Percentiles rank a stretch among this genome's conserved stretches.
Conservation (phyloP, 441 rosid species). For the Adansonia gregorii region DNA sequence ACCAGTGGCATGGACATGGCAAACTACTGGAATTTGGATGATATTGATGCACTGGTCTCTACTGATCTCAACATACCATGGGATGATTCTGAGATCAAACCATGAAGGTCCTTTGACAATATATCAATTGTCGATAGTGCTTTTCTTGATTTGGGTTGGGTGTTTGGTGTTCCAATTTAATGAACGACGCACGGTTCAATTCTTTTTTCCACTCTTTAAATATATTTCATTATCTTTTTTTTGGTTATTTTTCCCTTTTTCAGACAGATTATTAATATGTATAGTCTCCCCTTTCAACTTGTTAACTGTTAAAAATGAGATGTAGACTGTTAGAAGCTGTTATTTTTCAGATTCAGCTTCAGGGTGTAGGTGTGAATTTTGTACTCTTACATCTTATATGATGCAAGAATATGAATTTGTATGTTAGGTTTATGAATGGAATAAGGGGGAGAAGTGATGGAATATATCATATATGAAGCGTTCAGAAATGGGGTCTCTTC, state of each 20-base stretch:
- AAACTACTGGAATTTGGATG: slow-evolving; percentile 61
- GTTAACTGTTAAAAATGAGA: slow-evolving; percentile 13
- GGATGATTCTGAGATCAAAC: slow-evolving; percentile 58
- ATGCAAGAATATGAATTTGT: not conserved
- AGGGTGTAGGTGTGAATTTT: slow-evolving; percentile 9
- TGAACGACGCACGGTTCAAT: not conserved
- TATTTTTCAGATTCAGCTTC: slow-evolving; percentile 30
- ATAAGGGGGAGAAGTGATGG: not conserved
- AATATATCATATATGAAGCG: not conserved
- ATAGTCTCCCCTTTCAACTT: slow-evolving; percentile 15
- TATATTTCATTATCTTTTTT: not conserved
- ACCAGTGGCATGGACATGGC: slow-evolving; percentile 31
- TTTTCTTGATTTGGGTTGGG: not conserved
- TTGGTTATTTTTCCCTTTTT: not conserved
- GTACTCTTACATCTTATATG: slow-evolving; percentile 13
- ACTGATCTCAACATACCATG: slow-evolving; percentile 49
- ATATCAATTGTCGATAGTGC: slow-evolving; percentile 12
- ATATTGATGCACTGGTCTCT: slow-evolving; percentile 48
- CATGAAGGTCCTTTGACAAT: slow-evolving; percentile 34
- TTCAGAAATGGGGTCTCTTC: slow-evolving; percentile 29
- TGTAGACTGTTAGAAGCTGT: slow-evolving; percentile 30
- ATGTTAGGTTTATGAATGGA: not conserved
- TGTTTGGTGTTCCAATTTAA: slow-evolving; percentile 10
- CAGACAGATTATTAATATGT: slow-evolving; percentile 2
- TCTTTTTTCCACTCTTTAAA: not conserved